Evolutionary conservation across 148 eudicot genomes (phyloP), one percentile per base, ranked within the genome.

Genomic region (Mesembryanthemum crystallinum): DNA sequence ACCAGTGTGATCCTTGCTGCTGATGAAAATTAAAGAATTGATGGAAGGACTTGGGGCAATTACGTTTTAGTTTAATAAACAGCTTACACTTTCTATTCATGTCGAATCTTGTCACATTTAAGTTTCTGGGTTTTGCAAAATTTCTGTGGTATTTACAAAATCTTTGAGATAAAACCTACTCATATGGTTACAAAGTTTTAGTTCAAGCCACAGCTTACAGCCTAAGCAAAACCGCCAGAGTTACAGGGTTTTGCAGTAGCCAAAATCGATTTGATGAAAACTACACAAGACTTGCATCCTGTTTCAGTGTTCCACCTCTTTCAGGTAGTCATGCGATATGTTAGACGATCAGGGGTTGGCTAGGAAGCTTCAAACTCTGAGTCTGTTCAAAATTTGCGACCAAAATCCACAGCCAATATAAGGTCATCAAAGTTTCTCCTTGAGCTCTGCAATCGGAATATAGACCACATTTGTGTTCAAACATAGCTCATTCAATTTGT

Each of bases 371-470:
- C n/a, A 52, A 52, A 52, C 18, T 47, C 52, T 9, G n/a, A 52
- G 57, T 2, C 57, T 20, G n/a, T 17, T 4, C 21, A 52, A 17
- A 15, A 52, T 20, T 13, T n/a, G 57, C 61, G n/a, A 18, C 61
- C n/a, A 57, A 57, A n/a, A 57, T 10, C 61, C 57, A n/a, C 9
- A 23, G 5, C 27, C n/a, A 7, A 14, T 52, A n/a, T 27, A 39
- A 10, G 39, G 43, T 49, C 14, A 35, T 87, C 77, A 83, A 63
- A 43, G 67, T 81, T 88, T 91, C 83, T 88, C 98, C 79, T 71
- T 86, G 62, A 94, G 86, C 74, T 82, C 85, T 63, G 93, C 94
- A 63, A 86, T 73, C 4, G 94, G 97, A 51, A 94, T 82, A 71
- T 78, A 91, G 28, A 85, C 58, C 29, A 86, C 80, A 54, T 77